Conservation (phyloP, 2,329 filamentous ascomycete genomes). For the Trichoderma asperellum region DNA sequence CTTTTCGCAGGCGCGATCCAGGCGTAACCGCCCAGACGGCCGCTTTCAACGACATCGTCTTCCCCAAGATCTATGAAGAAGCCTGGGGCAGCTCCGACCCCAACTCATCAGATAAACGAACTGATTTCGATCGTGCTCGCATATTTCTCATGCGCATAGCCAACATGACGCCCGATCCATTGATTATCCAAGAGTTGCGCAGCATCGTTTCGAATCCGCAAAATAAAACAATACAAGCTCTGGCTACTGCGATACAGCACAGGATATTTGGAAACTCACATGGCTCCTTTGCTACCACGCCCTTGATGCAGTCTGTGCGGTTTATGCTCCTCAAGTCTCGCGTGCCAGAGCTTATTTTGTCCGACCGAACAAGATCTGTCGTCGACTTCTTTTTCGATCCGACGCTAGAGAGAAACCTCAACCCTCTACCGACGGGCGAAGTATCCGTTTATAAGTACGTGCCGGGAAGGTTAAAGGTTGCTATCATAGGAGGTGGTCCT, state of each 20-base stretch:
- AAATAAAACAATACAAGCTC: slow-evolving; percentile 35
- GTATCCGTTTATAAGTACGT: slow-evolving; percentile 39
- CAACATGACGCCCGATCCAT: slow-evolving; percentile 36
- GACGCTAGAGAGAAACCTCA: slow-evolving; percentile 38
- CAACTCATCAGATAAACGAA: slow-evolving; percentile 32
- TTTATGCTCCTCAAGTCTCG: slow-evolving; percentile 42
- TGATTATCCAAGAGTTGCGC: slow-evolving; percentile 35
- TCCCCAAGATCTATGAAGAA: slow-evolving; percentile 41
- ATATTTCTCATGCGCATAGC: slow-evolving; percentile 41
- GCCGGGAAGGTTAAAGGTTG: slow-evolving; percentile 37
- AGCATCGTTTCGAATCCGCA: slow-evolving; percentile 37
- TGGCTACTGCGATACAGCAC: slow-evolving; percentile 38
- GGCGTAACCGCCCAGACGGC: not conserved
- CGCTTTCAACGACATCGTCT: slow-evolving; percentile 38
- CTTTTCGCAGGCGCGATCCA: slow-evolving; percentile 29
- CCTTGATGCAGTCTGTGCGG: slow-evolving; percentile 41
- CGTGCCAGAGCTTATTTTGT: slow-evolving; percentile 34
- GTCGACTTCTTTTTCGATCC: slow-evolving; percentile 46
- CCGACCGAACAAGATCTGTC: slow-evolving; percentile 35
- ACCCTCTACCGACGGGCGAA: slow-evolving; percentile 32
- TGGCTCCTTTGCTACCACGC: slow-evolving; percentile 38
- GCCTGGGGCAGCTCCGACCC: slow-evolving; percentile 37
- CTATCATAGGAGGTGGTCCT: slow-evolving; percentile 42
- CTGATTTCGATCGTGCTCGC: slow-evolving; percentile 39
- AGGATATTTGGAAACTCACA: slow-evolving; percentile 39